phyloP scores from a whole-genome alignment of 345 rosid species.

The Euphorbia lathyris region DNA sequence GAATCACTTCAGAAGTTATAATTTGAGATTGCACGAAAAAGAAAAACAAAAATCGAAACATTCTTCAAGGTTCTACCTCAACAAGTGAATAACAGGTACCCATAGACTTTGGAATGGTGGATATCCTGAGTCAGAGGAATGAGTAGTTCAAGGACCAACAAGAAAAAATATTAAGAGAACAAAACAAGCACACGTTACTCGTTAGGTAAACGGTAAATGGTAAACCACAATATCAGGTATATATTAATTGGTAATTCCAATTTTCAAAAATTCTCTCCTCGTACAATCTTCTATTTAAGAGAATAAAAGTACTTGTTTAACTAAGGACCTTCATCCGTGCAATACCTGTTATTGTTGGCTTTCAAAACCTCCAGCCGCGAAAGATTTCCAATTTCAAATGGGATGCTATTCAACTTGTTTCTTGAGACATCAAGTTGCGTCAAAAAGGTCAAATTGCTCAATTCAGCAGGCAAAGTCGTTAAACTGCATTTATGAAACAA shows the following conservation, averaged over 20 bases:
- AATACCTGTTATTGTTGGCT: slow-evolving; percentile 73
- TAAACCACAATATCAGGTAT: too few species aligned
- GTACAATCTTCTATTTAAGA: background rate
- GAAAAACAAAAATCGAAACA: background rate
- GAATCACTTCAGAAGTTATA: background rate
- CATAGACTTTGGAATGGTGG: slow-evolving; percentile 41
- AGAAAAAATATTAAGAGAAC: background rate
- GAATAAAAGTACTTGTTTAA: background rate
- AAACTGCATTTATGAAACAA: slow-evolving; percentile 49
- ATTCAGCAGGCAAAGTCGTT: slow-evolving; percentile 50
- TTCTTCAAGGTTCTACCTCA: slow-evolving; percentile 43
- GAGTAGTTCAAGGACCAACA: slow-evolving; percentile 5
- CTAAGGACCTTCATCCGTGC: background rate
- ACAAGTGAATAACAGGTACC: slow-evolving; percentile 61
- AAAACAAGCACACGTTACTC: background rate
- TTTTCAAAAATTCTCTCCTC: background rate
- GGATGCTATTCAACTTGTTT: slow-evolving; percentile 70
- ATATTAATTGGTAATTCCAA: too few species aligned
- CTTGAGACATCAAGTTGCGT: slow-evolving; percentile 61
- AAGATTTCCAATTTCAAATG: slow-evolving; percentile 60
- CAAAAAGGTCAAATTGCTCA: slow-evolving; percentile 58
- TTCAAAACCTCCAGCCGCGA: slow-evolving; percentile 71
- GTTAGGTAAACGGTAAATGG: too few species aligned
- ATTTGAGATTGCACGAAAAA: background rate
- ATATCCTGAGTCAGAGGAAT: slow-evolving; percentile 47